Evolutionary conservation across 2,329 filamentous ascomycete species (phyloP), one percentile per base, ranked within the genome.

Genomic region (Paracorniculantispora psalliotae): DNA sequence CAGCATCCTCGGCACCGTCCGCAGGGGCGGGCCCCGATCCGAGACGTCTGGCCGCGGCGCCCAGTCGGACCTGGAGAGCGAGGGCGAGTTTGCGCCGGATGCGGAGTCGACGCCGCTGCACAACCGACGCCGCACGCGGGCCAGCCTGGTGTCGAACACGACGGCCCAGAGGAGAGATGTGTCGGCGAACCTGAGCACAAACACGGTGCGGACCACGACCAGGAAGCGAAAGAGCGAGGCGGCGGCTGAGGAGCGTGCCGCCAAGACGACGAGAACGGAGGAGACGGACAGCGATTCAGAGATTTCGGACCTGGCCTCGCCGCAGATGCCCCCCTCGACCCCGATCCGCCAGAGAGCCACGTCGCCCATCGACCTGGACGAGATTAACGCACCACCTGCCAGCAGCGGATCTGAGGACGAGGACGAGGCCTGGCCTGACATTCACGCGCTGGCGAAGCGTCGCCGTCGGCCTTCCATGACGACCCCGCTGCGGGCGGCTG

Each of bases 41-140:
- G 66, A 73, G 67, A 71, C 65, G 44, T 71, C 61, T 37, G 69
- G 59, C 6, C 67, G 68, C 30, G 69, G 71, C 60, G 69, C 67
- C 28, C 73, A 72, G 33, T 66, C 64, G 33, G 72, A 76, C 12
- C 75, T 81, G 23, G 79, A 81, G 54, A 64, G 72, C 62, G 70
- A 77, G 63, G 72, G 72, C 67, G 70, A 79, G 64, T 87, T 84
- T 67, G 79, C 76, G 54, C 87, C 80, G 0, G 85, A 89, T 59
- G 85, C 84, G 28, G 86, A 89, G 72, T 87, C 86, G 17, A 90
- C 88, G 7, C 87, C 87, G 3, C 67, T 88, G 26, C 81, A 84
- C 60, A 68, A 65, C 30, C 63, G 69, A 51, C 72, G 79, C 21
- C 73, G 75, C 37, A 80, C 75, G 61, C 69, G 70, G 50, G 70